Conservation (phyloP, 164 flowering plant species). For the Liriodendron chinense region DNA sequence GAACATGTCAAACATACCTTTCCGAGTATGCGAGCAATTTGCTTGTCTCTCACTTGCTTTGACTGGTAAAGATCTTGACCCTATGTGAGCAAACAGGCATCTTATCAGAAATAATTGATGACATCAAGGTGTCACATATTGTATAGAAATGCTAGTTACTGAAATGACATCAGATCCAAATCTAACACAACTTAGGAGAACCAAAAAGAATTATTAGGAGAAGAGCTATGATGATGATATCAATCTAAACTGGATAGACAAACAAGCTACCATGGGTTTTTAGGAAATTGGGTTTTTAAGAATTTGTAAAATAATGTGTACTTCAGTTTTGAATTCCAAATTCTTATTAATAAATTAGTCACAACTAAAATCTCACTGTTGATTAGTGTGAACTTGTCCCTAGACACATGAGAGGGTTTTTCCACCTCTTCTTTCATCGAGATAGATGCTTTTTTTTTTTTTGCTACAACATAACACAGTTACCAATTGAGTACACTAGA, state of each 20-base stretch:
- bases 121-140: neutral
- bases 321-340: neutral
- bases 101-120: slow-evolving; percentile 5
- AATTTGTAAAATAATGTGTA: too few species aligned
- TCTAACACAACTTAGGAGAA: neutral
- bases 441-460: too few species aligned
- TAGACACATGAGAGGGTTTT: too few species aligned
- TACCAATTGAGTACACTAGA: too few species aligned
- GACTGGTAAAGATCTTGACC: slow-evolving; percentile 95
- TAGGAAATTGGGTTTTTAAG: neutral
- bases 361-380: neutral
- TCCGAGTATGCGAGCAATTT: slow-evolving; percentile 96
- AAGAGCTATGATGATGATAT: neutral
- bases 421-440: too few species aligned
- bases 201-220: neutral
- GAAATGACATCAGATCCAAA: neutral
- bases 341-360: neutral
- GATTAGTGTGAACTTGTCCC: too few species aligned
- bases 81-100: slow-evolving; percentile 34
- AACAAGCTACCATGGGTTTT: neutral
- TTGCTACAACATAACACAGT: too few species aligned
- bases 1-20: slow-evolving; percentile 47
- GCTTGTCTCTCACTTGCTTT: slow-evolving; percentile 94
- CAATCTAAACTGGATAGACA: neutral
- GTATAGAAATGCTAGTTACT: neutral